Evolutionary conservation across 2,329 filamentous ascomycete genomes (phyloP).

Genomic region (Trichoderma polysporum): DNA sequence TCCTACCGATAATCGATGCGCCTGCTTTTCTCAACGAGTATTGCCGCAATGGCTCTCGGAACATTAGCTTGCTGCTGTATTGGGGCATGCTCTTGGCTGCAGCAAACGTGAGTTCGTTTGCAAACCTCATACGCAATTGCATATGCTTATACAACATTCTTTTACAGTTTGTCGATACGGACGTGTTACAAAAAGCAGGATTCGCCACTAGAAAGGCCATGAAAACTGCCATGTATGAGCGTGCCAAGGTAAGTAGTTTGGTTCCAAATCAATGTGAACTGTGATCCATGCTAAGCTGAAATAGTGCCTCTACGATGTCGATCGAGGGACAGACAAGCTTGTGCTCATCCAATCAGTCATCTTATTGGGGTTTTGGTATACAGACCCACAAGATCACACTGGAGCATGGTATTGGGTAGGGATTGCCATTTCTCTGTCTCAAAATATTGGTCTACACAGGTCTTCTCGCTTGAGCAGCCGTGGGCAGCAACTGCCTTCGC

Average conservation of each 20-base stretch:
- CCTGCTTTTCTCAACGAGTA: slow-evolving; percentile 5
- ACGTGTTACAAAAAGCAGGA: not conserved
- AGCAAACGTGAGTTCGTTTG: not conserved
- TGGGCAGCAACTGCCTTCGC: not conserved
- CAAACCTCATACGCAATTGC: not conserved
- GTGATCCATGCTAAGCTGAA: not conserved
- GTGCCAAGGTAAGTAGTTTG: not conserved
- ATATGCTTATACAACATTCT: not conserved
- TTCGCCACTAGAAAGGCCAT: slow-evolving; percentile 3
- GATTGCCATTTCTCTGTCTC: slow-evolving; percentile 9
- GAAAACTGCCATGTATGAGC: slow-evolving; percentile 12
- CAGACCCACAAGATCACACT: not conserved
- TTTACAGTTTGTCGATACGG: slow-evolving; percentile 4
- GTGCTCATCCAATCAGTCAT: slow-evolving; percentile 11
- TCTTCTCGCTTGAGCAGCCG: not conserved
- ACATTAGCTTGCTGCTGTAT: not conserved
- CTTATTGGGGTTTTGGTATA: slow-evolving; percentile 6
- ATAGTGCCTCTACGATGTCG: slow-evolving; percentile 6
- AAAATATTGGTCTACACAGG: not conserved
- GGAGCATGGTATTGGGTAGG: slow-evolving; percentile 8
- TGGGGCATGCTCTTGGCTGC: slow-evolving; percentile 7
- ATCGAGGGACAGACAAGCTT: slow-evolving; percentile 5
- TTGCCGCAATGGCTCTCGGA: slow-evolving; percentile 1
- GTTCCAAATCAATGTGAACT: too few relatives aligned
- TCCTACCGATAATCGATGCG: not conserved